phyloP scores from a whole-genome alignment of 352 stramenopile species.

The Phytophthora tubulina region DNA sequence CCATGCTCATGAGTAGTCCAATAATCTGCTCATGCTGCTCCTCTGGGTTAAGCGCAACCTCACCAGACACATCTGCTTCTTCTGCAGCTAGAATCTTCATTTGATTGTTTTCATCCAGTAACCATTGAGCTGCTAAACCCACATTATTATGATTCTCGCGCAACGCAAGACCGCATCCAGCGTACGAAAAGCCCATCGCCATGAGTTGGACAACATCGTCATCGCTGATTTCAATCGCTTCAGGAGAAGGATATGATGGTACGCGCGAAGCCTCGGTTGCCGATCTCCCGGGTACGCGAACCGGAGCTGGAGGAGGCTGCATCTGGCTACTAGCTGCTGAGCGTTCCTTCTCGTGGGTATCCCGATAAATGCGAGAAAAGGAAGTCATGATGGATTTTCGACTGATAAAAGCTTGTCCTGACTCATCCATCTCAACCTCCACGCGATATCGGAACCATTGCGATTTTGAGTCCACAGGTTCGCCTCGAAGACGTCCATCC shows the following conservation, averaged over 20 bases:
- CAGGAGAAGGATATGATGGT: constrained; percentile 11
- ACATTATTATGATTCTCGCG: constrained; percentile 75
- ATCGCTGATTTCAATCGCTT: constrained; percentile 59
- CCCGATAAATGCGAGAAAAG: constrained; percentile 65
- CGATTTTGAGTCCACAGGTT: constrained; percentile 89
- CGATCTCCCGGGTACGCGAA: constrained; percentile 15
- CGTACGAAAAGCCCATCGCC: constrained; percentile 92
- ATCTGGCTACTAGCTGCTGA: constrained; percentile 32
- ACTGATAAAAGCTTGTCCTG: constrained; percentile 57
- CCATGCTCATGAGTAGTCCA: constrained; percentile 76
- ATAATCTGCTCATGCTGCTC: constrained; percentile 76
- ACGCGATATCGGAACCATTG: constrained; percentile 92
- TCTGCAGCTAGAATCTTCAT: constrained; percentile 73
- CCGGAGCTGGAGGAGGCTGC: constrained; percentile 58
- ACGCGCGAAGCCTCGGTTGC: constrained; percentile 15
- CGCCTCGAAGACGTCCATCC: constrained; percentile 95
- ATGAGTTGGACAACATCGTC: constrained; percentile 91
- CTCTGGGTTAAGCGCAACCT: constrained; percentile 65
- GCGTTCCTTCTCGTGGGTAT: constrained; percentile 32
- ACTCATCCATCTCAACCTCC: constrained; percentile 68
- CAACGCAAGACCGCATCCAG: constrained; percentile 75
- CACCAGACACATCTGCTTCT: constrained; percentile 56
- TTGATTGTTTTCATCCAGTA: constrained; percentile 86
- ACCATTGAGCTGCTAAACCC: constrained; percentile 80
- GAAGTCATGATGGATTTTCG: constrained; percentile 75